Evolutionary conservation across 2,329 filamentous ascomycete species (phyloP).

Genomic region (Curvularia hawaiiensis): DNA sequence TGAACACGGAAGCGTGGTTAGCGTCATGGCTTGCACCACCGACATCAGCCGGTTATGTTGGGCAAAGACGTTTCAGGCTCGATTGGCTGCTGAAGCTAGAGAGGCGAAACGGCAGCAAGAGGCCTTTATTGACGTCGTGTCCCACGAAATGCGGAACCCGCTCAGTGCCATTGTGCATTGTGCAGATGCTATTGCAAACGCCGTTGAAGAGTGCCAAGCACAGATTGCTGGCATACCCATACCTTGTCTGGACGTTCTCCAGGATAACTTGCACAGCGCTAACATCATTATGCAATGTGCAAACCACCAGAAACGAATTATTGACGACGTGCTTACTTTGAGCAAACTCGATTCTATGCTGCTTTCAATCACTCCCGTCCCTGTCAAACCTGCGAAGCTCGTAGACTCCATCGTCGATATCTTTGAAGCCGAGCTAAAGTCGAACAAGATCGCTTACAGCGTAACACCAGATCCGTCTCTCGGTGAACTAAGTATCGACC

Average conservation of each 20-base stretch:
- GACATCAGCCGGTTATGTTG: conserved; percentile 49
- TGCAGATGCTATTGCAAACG: conserved; percentile 50
- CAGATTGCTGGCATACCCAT: conserved; percentile 30
- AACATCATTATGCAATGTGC: conserved; percentile 54
- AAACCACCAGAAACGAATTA: conserved; percentile 55
- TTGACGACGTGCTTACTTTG: conserved; percentile 54
- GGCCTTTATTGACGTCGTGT: conserved; percentile 48
- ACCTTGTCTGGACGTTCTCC: conserved; percentile 32
- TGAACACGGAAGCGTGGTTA: conserved; percentile 36
- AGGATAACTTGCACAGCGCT: conserved; percentile 42
- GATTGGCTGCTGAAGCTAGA: conserved; percentile 44
- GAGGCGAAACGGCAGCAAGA: conserved; percentile 49
- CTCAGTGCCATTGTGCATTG: conserved; percentile 52
- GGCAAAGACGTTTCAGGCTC: conserved; percentile 47
- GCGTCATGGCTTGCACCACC: conserved; percentile 47
- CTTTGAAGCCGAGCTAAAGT: conserved; percentile 47
- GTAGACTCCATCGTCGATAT: conserved; percentile 46
- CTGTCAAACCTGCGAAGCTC: conserved; percentile 44
- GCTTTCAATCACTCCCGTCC: conserved; percentile 50
- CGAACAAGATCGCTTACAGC: conserved; percentile 37
- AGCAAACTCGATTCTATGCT: conserved; percentile 54
- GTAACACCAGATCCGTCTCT: conserved; percentile 47
- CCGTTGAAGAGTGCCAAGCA: conserved; percentile 37
- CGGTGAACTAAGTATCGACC: conserved; percentile 42
- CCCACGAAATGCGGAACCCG: conserved; percentile 55